Base-by-base conservation (phyloP, 176 grass and related monocot species). In the Tillandsia leiboldiana region DNA sequence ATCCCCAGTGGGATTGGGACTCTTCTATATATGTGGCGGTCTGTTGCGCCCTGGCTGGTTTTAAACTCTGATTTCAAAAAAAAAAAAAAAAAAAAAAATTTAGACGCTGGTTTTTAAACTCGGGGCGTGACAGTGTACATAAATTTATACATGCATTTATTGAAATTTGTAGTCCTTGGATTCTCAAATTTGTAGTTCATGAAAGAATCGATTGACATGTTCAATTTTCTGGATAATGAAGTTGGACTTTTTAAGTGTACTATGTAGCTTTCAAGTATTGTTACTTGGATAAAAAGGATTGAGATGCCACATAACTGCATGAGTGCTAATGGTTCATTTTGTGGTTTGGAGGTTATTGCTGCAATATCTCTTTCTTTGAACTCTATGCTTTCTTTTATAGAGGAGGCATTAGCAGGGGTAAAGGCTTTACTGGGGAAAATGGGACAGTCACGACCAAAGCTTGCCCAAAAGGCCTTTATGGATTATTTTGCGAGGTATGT, bases 381-480 rank as follows among this genome's bases (percentile, higher is more conserved):
- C n/a, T 9, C 1, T 14, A 14, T 8, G 9, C 59, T 79, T 52
- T 63, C 53, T 58, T 77, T 54, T 66, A 56, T 82, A 99, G 95
- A 53, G 95, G 95, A 82, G 95, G 95, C 74, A 75, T 73, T 24
- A 88, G 87, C 68, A 80, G 83, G 74, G 87, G 80, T 17, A 48
- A 51, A 66, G 95, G 95, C n/a, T 90, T 78, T 77, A 59, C 87
- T 63, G 95, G 95, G 49, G 82, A 83, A 64, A 99, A 99, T 82
- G 95, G 95, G 80, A 99, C 95, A 14, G 63, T 99, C 62, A 90
- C 95, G 3, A 90, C 90, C 73, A 90, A 75, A 86, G 87, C 89
- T 72, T 99, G 95, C 64, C 95, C 95, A 50, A 80, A 90, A 75
- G 95, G 95, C 68, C 90, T 99, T 70, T 99, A 99, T 82, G 95